Evolutionary conservation across 1,284 basidiomycete species (phyloP), one percentile per base, ranked within the genome.

Genomic region (Grifola frondosa): DNA sequence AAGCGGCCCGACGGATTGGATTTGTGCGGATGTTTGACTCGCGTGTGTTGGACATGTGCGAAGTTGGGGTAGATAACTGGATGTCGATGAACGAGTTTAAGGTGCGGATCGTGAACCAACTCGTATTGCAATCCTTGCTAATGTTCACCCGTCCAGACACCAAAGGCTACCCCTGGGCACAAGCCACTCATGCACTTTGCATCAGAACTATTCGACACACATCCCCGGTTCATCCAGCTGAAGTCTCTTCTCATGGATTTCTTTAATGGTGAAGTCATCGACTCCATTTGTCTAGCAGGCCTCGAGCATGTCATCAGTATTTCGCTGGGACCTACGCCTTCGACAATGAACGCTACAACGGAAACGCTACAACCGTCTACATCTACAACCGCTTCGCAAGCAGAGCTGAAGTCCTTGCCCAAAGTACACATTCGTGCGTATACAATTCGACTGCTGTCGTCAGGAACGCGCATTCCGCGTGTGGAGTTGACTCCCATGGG

Each of bases 151-250:
- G 6, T 29, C 3, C 56, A 95, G 88, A 87, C 88, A 33, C 74
- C 83, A 28, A 97, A 97, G 78, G 84, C 88, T 9, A 86, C 91
- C 5, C 81, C 90, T 22, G 95, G 95, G n/a, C 84, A 93, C 57
- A 85, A 89, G 56, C 95, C 96, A 37, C 69, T 98, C 54, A 87
- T 99, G 73, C 93, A 97, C 63, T 99, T 99, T 64, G 91, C 91
- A 22, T 96, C 91, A 3, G 89, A 92, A 50, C 75, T 96, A 12
- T 97, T 96, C 66, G 91, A 95, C 57, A 84, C 88, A 0, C 91
- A 96, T 65, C 91, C 93, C 4, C 84, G 89, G 4, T 93, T 88
- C 65, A 72, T 84, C n/a, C 91, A 94, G 59, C 78, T 98, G 59
- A 98, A 97, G 73, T 95, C 90, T 2, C 75, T 96, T 60, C 76